These are phyloP conservation scores for Aspergillus sp. DNA, from an alignment of 2,329 filamentous ascomycete genomes.

Conservation along the genomic window DNA sequence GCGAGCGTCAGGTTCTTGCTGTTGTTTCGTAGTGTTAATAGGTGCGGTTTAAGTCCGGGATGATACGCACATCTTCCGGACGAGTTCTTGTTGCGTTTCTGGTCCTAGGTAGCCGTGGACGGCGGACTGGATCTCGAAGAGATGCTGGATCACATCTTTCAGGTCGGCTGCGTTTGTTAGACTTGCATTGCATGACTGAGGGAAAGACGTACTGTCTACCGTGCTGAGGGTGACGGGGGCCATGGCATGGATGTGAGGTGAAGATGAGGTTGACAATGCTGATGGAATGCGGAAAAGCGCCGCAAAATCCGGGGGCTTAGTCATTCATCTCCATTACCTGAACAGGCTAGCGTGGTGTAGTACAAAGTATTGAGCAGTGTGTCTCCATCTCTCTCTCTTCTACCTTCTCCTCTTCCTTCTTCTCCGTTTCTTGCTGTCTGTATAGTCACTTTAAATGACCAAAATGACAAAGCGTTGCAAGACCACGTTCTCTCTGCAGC, in stretches of 20 bases:
- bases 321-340: too few species aligned
- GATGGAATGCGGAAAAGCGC: too few species aligned
- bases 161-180: slow-evolving; percentile 46
- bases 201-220: slow-evolving; percentile 32
- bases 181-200: background rate
- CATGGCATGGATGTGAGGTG: slow-evolving; percentile 20
- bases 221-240: slow-evolving; percentile 34
- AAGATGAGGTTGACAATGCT: background rate
- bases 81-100: slow-evolving; percentile 57
- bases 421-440: too few species aligned
- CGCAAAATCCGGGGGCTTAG: too few species aligned
- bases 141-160: slow-evolving; percentile 61
- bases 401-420: too few species aligned
- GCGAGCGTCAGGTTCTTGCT: slow-evolving; percentile 54
- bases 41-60: background rate
- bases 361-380: too few species aligned
- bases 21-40: background rate
- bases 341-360: slow-evolving; percentile 5
- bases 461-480: too few species aligned
- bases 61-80: slow-evolving; percentile 53
- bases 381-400: too few species aligned
- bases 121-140: slow-evolving; percentile 61
- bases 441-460: too few species aligned
- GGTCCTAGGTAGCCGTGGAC: slow-evolving; percentile 59
- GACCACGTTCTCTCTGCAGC: too few species aligned